phyloP scores from a whole-genome alignment of 2,329 filamentous ascomycete species.

The Botrytis sinoallii region DNA sequence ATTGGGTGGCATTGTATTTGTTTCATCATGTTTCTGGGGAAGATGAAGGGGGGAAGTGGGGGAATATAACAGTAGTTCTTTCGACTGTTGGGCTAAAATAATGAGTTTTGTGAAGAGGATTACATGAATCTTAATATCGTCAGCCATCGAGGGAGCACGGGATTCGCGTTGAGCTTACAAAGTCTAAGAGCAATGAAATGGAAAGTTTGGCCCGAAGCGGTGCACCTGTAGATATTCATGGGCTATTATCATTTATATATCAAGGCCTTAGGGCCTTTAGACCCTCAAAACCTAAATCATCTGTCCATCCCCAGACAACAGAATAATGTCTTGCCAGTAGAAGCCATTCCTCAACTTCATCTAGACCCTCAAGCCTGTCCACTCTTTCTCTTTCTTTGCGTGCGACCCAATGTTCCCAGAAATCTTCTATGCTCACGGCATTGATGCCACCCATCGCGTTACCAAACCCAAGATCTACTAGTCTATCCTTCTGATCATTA shows the following conservation, averaged over 20 bases:
- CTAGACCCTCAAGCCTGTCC: slow-evolving; percentile 77
- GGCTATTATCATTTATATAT: background rate
- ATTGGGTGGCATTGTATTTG: background rate
- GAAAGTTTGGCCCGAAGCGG: background rate
- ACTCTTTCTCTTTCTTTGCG: slow-evolving; percentile 74
- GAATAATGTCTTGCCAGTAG: slow-evolving; percentile 86
- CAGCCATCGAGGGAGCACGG: background rate
- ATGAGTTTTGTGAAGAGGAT: background rate
- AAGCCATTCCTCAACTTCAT: slow-evolving; percentile 94
- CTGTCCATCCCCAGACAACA: slow-evolving; percentile 78
- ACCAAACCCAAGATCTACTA: slow-evolving; percentile 64
- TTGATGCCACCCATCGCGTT: slow-evolving; percentile 44
- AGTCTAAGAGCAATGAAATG: background rate
- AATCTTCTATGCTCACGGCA: slow-evolving; percentile 59
- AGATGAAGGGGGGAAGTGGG: background rate
- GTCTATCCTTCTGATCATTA: slow-evolving; percentile 62
- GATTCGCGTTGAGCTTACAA: background rate
- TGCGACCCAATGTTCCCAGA: slow-evolving; percentile 75
- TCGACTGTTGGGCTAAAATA: background rate
- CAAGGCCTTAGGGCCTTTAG: background rate
- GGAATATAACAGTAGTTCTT: background rate
- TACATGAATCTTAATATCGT: background rate
- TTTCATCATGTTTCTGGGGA: background rate
- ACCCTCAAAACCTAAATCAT: slow-evolving; percentile 13
- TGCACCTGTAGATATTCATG: background rate